Evolutionary conservation across 1,284 basidiomycete species (phyloP).

Genomic region (Ustilago xerochloae): DNA sequence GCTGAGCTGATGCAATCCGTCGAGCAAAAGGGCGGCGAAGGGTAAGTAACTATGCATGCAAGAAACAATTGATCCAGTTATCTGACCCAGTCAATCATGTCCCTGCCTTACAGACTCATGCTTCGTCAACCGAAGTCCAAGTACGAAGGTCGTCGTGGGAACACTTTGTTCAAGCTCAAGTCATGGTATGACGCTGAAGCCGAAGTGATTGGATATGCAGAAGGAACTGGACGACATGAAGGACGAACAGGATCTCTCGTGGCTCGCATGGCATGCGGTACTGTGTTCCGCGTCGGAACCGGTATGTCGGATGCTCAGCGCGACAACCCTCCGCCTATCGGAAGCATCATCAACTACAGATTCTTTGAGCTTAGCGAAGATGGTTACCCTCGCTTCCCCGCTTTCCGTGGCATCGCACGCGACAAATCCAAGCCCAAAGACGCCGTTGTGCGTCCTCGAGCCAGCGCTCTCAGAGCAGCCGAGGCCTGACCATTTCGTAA

Average conservation of each 20-base stretch:
- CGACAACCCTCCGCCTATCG: slow-evolving; percentile 70
- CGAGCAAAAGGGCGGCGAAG: slow-evolving; percentile 75
- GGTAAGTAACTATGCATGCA: slow-evolving; percentile 59
- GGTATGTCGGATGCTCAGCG: slow-evolving; percentile 59
- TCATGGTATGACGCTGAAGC: slow-evolving; percentile 78
- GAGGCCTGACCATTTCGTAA: not conserved
- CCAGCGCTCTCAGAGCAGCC: slow-evolving; percentile 10
- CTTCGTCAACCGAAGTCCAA: slow-evolving; percentile 72
- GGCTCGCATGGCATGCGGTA: slow-evolving; percentile 76
- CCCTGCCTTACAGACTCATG: slow-evolving; percentile 71
- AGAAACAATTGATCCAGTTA: not conserved
- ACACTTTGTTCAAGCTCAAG: slow-evolving; percentile 76
- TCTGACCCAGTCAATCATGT: not conserved
- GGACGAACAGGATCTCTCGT: slow-evolving; percentile 74
- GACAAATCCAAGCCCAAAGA: slow-evolving; percentile 55
- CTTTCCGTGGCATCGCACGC: slow-evolving; percentile 72
- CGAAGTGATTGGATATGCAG: slow-evolving; percentile 73
- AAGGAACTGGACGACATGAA: slow-evolving; percentile 74
- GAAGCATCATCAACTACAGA: slow-evolving; percentile 74
- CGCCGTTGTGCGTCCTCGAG: slow-evolving; percentile 44
- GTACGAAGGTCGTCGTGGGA: slow-evolving; percentile 74
- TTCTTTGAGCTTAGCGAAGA: slow-evolving; percentile 77
- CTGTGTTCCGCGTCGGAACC: slow-evolving; percentile 66
- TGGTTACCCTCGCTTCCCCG: slow-evolving; percentile 73
- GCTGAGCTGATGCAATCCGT: slow-evolving; percentile 73